A percentile compares a stretch with the other conserved stretches of the same genome.
Evolutionary conservation across 2,329 filamentous ascomycete species (phyloP).

Genomic region (Xylaria sp.): DNA sequence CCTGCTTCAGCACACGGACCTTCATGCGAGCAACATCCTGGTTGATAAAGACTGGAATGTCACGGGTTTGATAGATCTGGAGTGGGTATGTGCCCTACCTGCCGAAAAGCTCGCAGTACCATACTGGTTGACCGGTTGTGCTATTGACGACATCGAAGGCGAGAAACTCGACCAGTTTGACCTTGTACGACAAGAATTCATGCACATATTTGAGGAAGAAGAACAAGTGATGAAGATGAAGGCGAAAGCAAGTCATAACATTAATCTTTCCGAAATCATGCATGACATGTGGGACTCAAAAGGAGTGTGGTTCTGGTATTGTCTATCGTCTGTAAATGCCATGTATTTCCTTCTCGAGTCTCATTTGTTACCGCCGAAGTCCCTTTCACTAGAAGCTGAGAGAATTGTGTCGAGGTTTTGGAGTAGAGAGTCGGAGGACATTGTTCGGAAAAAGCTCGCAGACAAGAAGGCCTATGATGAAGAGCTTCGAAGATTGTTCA

Average conservation of each 20-base stretch:
- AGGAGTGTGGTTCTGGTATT: constrained; percentile 21
- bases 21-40: constrained; percentile 15
- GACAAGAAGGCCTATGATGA: constrained; percentile 21
- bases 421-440: constrained; percentile 2
- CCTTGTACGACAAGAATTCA: constrained; percentile 14
- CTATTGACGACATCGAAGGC: constrained; percentile 14
- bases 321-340: constrained; percentile 17
- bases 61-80: constrained; percentile 24
- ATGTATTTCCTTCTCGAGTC: constrained; percentile 15
- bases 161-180: constrained; percentile 12
- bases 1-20: constrained; percentile 14
- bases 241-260: constrained; percentile 12
- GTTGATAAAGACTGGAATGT: constrained; percentile 20
- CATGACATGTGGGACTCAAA: constrained; percentile 16
- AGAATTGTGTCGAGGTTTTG: constrained; percentile 15
- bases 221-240: constrained; percentile 4
- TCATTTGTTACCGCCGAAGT: constrained; percentile 15
- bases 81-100: constrained; percentile 16
- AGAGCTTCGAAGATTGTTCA: constrained; percentile 12
- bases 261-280: constrained; percentile 18
- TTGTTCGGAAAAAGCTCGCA: constrained; percentile 14
- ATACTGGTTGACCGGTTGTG: constrained; percentile 19
- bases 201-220: constrained; percentile 16
- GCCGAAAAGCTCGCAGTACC: constrained; percentile 16
- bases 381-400: constrained; percentile 2